A percentile compares a stretch with the other conserved stretches of the same genome.
These are phyloP conservation scores for Paraleonurus japonicus DNA, from an alignment of 257 asterid species.

Conservation along the genomic window DNA sequence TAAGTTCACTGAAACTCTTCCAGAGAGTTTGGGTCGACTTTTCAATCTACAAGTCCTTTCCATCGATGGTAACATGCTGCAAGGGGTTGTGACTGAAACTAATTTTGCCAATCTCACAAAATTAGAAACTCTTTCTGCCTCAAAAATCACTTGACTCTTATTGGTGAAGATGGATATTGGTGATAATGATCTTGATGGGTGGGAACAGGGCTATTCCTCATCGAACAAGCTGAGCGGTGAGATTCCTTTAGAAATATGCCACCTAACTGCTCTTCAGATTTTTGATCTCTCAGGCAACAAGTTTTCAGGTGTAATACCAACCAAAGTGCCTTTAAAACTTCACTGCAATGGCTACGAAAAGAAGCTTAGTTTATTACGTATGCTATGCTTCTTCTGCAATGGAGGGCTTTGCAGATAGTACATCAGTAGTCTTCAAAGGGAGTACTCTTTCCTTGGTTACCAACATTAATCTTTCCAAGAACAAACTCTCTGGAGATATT, in stretches of 20 bases:
- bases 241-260: too few relatives aligned
- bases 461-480: not conserved
- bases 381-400: too few relatives aligned
- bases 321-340: constrained; percentile 32
- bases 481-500: constrained; percentile 3
- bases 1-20: constrained; percentile 38
- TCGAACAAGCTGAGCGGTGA: too few relatives aligned
- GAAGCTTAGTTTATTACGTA: too few relatives aligned
- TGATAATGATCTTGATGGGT: too few relatives aligned
- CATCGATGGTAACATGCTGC: constrained; percentile 7
- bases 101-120: too few relatives aligned
- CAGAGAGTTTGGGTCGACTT: constrained; percentile 37
- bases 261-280: constrained; percentile 39
- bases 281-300: constrained; percentile 37
- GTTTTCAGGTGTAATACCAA: constrained; percentile 31
- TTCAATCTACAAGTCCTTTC: not conserved
- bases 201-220: too few relatives aligned
- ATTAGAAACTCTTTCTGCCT: too few relatives aligned
- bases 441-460: not conserved
- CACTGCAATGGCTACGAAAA: constrained; percentile 35
- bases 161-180: too few relatives aligned
- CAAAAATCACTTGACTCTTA: too few relatives aligned
- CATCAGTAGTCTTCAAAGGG: not conserved
- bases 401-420: not conserved
- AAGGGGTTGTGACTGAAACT: constrained; percentile 28